phyloP scores from a whole-genome alignment of 2,329 filamentous ascomycete genomes.

The Aspergillus uvarum region DNA sequence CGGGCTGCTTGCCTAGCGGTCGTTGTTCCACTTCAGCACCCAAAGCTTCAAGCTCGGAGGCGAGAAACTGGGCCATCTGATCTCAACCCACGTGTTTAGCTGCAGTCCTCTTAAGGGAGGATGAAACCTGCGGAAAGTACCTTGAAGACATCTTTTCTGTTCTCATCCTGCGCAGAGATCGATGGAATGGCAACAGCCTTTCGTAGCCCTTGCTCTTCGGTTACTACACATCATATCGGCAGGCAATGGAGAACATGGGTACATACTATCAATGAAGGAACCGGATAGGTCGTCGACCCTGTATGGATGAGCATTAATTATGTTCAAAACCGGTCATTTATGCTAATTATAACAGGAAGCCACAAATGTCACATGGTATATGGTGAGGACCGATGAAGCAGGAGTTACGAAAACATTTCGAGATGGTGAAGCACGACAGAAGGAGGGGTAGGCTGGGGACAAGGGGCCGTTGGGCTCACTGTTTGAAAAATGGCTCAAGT shows the following conservation, averaged over 20 bases:
- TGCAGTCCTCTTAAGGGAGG: not conserved
- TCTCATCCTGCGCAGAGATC: conserved; percentile 85
- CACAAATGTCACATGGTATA: too few relatives aligned
- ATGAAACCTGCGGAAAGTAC: conserved; percentile 37
- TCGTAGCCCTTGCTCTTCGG: conserved; percentile 56
- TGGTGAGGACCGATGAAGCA: not conserved
- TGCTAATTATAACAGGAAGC: not conserved
- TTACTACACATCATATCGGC: conserved; percentile 10
- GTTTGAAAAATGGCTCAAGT: conserved; percentile 87
- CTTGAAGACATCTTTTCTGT: conserved; percentile 86
- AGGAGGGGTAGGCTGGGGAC: not conserved
- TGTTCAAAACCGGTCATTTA: conserved; percentile 8
- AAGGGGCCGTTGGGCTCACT: conserved; percentile 48
- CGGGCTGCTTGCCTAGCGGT: conserved; percentile 85
- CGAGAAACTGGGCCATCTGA: conserved; percentile 88
- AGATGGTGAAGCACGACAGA: not conserved
- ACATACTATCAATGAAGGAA: conserved; percentile 77
- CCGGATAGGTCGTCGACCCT: conserved; percentile 73
- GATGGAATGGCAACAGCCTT: conserved; percentile 96
- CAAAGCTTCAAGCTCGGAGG: conserved; percentile 74
- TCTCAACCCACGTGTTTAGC: conserved; percentile 5
- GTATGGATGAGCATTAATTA: conserved; percentile 2
- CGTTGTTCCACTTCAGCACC: conserved; percentile 87
- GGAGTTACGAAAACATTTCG: not conserved
- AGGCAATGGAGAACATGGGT: conserved; percentile 8